These are phyloP conservation scores for Alnus glutinosa DNA, from an alignment of 306 rosid species.

Conservation along the genomic window DNA sequence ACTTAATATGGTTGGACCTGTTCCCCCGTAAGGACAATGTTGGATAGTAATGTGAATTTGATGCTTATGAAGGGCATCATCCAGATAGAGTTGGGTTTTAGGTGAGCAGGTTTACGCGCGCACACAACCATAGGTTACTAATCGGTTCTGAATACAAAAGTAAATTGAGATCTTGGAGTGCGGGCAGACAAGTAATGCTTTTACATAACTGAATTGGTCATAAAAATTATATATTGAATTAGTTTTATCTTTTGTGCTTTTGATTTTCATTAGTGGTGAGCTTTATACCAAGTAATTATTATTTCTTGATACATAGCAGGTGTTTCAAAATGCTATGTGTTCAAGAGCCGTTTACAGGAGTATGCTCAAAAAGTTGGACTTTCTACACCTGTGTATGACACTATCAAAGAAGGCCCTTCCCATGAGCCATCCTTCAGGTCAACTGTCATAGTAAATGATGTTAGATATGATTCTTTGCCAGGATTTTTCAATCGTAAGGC, in stretches of 20 bases:
- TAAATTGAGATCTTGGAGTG: neutral
- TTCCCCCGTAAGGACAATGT: neutral
- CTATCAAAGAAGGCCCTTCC: constrained; percentile 88
- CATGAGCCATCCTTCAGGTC: constrained; percentile 85
- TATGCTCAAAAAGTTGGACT: constrained; percentile 85
- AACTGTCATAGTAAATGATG: constrained; percentile 58
- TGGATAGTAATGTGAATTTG: neutral
- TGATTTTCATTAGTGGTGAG: neutral
- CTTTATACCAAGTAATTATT: constrained; percentile 10
- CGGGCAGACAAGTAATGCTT: neutral
- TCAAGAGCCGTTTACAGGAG: constrained; percentile 91
- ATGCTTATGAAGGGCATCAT: constrained; percentile 5
- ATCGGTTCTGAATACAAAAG: neutral
- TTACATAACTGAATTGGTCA: neutral
- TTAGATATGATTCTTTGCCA: constrained; percentile 65
- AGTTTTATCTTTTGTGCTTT: neutral
- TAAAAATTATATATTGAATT: neutral
- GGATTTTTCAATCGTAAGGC: constrained; percentile 85
- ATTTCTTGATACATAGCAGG: constrained; percentile 34
- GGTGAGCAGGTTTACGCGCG: neutral
- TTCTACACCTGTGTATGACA: constrained; percentile 86
- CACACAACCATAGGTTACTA: neutral
- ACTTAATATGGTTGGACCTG: neutral
- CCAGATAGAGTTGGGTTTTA: neutral
- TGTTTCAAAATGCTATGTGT: constrained; percentile 88